Percentiles rank a stretch among this genome's conserved stretches.
Evolutionary conservation across 805 yeast species (phyloP).

Genomic region (Candida berthetii): DNA sequence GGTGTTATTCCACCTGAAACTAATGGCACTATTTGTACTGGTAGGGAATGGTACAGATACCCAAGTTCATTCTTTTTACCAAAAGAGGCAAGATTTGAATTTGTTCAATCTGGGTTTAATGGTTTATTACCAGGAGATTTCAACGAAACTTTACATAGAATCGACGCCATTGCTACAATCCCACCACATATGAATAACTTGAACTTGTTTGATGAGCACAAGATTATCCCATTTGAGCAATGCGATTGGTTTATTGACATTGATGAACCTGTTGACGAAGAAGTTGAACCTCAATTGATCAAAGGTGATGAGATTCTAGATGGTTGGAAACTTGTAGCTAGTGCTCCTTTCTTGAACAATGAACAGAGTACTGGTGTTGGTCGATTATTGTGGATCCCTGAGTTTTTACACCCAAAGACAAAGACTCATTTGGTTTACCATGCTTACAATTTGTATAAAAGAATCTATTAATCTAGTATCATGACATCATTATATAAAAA

Average conservation of each 20-base stretch:
- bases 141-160: slow-evolving; percentile 33
- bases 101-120: slow-evolving; percentile 72
- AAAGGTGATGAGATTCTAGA: slow-evolving; percentile 6
- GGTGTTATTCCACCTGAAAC: slow-evolving; percentile 28
- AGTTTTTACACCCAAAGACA: slow-evolving; percentile 15
- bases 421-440: slow-evolving; percentile 35
- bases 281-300: slow-evolving; percentile 30
- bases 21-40: slow-evolving; percentile 66
- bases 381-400: slow-evolving; percentile 47
- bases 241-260: slow-evolving; percentile 77
- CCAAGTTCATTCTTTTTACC: slow-evolving; percentile 85
- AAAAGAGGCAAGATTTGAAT: slow-evolving; percentile 53
- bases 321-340: slow-evolving; percentile 43
- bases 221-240: slow-evolving; percentile 37
- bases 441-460: slow-evolving; percentile 43
- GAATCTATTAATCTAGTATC: slow-evolving; percentile 2
- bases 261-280: slow-evolving; percentile 38
- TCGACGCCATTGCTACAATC: slow-evolving; percentile 33
- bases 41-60: slow-evolving; percentile 91
- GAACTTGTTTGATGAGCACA: slow-evolving; percentile 58
- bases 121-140: slow-evolving; percentile 91
- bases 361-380: slow-evolving; percentile 49
- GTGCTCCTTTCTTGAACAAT: slow-evolving; percentile 47
- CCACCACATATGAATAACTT: slow-evolving; percentile 72
- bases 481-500: no score